Evolutionary conservation across 495 filamentous ascomycete genomes (phyloP).

Genomic region (Aspergillus haitiensis): DNA sequence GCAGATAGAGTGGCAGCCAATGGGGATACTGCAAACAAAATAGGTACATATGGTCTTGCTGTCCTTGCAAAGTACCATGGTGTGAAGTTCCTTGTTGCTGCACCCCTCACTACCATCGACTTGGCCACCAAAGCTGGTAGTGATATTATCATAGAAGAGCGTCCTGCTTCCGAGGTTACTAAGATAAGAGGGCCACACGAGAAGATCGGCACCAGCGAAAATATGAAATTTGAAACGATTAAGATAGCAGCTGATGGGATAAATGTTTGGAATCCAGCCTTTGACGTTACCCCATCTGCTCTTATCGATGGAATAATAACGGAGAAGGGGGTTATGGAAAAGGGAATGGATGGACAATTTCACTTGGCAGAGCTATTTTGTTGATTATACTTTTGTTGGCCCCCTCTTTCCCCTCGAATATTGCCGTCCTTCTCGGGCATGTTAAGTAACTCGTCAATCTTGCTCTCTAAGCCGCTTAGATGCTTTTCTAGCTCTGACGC

Average conservation of each 20-base stretch:
- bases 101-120: constrained; percentile 92
- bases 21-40: constrained; percentile 98
- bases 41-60: constrained; percentile 91
- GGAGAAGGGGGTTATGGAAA: constrained; percentile 84
- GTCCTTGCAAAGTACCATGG: constrained; percentile 83
- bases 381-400: constrained; percentile 13
- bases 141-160: constrained; percentile 86
- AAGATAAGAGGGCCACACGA: constrained; percentile 74
- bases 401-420: constrained; percentile 16
- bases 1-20: constrained; percentile 95
- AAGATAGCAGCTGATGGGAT: constrained; percentile 80
- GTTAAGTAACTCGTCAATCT: constrained; percentile 58
- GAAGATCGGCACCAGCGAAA: constrained; percentile 37
- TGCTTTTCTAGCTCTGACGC: constrained; percentile 57
- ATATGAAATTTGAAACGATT: constrained; percentile 65
- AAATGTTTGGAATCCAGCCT: constrained; percentile 91
- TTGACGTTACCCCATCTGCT: constrained; percentile 84
- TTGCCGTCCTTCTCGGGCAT: constrained; percentile 7
- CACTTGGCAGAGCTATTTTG: constrained; percentile 60
- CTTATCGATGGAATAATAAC: constrained; percentile 95
- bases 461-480: constrained; percentile 52
- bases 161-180: constrained; percentile 74
- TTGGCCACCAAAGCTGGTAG: constrained; percentile 70
- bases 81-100: constrained; percentile 92
- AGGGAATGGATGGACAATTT: constrained; percentile 71